Percentiles rank a stretch among this genome's conserved stretches.
These are phyloP conservation scores for Arabis alpina DNA, from an alignment of 345 rosid species.

Conservation along the genomic window DNA sequence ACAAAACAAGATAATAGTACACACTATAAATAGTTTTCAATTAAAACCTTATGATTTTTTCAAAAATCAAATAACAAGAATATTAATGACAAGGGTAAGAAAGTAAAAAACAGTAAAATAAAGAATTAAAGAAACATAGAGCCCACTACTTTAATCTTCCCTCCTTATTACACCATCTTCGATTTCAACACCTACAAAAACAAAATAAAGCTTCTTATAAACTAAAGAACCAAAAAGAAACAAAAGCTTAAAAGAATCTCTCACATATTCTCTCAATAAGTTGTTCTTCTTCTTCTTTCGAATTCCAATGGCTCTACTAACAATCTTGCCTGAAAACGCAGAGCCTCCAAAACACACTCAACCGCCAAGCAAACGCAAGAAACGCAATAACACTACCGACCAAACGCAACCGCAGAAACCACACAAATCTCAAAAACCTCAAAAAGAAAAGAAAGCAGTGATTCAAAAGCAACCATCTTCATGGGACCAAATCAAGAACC, in stretches of 20 bases:
- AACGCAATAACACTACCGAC: conserved; percentile 35
- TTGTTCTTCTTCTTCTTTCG: conserved; percentile 24
- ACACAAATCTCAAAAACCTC: conserved; percentile 35
- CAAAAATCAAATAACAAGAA: not conserved
- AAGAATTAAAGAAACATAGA: conserved; percentile 32
- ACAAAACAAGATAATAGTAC: conserved; percentile 27
- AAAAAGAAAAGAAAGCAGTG: conserved; percentile 41
- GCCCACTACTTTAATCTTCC: conserved; percentile 41
- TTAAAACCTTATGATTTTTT: no score
- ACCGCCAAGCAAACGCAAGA: conserved; percentile 42
- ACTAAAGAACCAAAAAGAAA: conserved; percentile 38
- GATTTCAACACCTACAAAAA: conserved; percentile 39
- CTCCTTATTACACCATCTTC: conserved; percentile 43
- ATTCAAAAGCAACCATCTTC: conserved; percentile 68
- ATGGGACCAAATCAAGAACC: conserved; percentile 97
- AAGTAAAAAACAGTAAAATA: conserved; percentile 33
- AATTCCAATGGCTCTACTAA: conserved; percentile 43
- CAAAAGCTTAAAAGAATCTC: conserved; percentile 29
- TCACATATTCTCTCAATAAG: conserved; percentile 33
- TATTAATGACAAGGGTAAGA: conserved; percentile 22
- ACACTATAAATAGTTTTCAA: not conserved
- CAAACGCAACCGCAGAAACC: conserved; percentile 26
- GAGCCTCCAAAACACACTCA: conserved; percentile 36
- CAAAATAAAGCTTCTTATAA: conserved; percentile 11
- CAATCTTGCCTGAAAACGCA: conserved; percentile 41